A percentile compares a stretch with the other conserved stretches of the same genome.
Evolutionary conservation across 1,284 basidiomycete genomes (phyloP).

Genomic region (Exobasidium rhododendri): DNA sequence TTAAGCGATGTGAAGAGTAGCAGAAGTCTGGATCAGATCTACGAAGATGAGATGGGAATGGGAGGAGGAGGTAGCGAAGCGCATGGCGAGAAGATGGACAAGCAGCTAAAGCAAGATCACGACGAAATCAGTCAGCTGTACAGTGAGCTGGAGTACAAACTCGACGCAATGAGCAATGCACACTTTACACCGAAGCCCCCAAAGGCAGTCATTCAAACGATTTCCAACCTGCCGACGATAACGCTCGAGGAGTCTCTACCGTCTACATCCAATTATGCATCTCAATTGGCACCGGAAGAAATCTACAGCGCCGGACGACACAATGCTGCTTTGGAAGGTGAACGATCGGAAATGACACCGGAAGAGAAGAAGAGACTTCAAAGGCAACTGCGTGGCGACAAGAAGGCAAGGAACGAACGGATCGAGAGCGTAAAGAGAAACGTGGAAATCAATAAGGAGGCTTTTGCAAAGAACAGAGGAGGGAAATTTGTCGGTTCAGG

Average conservation of each 20-base stretch:
- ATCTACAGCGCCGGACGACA: constrained; percentile 58
- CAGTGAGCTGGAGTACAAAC: constrained; percentile 80
- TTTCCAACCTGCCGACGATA: constrained; percentile 80
- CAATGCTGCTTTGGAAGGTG: constrained; percentile 41
- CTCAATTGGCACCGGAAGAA: constrained; percentile 91
- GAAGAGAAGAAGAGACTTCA: constrained; percentile 67
- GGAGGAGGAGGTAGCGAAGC: background rate
- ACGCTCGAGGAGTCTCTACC: constrained; percentile 87
- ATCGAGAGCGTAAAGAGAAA: constrained; percentile 63
- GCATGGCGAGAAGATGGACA: constrained; percentile 84
- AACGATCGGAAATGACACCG: constrained; percentile 77
- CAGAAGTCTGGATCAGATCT: constrained; percentile 90
- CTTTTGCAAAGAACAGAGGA: constrained; percentile 9
- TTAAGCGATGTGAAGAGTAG: constrained; percentile 68
- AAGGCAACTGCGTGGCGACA: constrained; percentile 59
- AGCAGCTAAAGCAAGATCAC: constrained; percentile 83
- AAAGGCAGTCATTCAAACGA: constrained; percentile 79
- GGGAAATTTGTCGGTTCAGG: constrained; percentile 5
- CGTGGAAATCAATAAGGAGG: constrained; percentile 63
- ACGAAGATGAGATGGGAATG: constrained; percentile 65
- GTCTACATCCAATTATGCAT: constrained; percentile 69
- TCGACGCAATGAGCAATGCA: constrained; percentile 90
- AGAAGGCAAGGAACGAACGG: constrained; percentile 72
- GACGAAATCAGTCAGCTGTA: constrained; percentile 77
- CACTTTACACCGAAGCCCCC: constrained; percentile 95